Percentiles rank a stretch among this genome's conserved stretches.
These are phyloP conservation scores for Cruciata laevipes DNA, from an alignment of 257 asterid genomes.

Conservation along the genomic window DNA sequence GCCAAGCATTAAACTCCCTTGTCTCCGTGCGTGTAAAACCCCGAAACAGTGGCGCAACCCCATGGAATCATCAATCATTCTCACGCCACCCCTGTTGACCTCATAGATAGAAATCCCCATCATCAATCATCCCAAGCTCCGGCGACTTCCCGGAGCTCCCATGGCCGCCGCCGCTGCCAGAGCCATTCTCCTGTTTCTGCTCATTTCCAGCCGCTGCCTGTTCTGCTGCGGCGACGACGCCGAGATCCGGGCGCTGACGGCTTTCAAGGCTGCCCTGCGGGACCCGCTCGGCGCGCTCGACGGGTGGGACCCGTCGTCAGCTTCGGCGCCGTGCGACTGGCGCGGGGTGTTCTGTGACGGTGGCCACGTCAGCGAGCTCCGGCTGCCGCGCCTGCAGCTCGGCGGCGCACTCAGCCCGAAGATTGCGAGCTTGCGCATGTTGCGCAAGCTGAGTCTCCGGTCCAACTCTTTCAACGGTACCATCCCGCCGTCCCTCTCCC, in stretches of 20 bases:
- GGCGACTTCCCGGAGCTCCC: background rate
- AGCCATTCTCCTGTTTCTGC: slow-evolving; percentile 15
- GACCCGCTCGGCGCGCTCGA: slow-evolving; percentile 51
- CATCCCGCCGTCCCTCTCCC: slow-evolving; percentile 42
- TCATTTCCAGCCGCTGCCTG: slow-evolving; percentile 9
- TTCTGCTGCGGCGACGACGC: slow-evolving; percentile 16
- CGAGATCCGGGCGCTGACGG: slow-evolving; percentile 41
- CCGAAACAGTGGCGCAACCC: slow-evolving; percentile 23
- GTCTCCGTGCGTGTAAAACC: slow-evolving; percentile 1
- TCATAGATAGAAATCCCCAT: background rate
- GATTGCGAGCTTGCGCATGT: slow-evolving; percentile 45
- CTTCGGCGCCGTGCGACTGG: slow-evolving; percentile 74
- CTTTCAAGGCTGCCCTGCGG: slow-evolving; percentile 35
- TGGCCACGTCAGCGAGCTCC: slow-evolving; percentile 43
- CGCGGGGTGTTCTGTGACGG: slow-evolving; percentile 45
- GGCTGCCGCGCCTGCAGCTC: slow-evolving; percentile 49
- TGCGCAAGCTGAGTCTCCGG: slow-evolving; percentile 55
- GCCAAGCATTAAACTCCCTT: slow-evolving; percentile 1
- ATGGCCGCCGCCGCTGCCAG: background rate
- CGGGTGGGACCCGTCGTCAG: slow-evolving; percentile 47
- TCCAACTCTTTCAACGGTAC: slow-evolving; percentile 48
- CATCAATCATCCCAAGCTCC: slow-evolving; percentile 1
- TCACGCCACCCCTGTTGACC: slow-evolving; percentile 8
- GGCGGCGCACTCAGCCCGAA: slow-evolving; percentile 41
- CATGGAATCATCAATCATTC: slow-evolving; percentile 18